Evolutionary conservation across 2,329 filamentous ascomycete genomes (phyloP), one percentile per base, ranked within the genome.

Genomic region (Fusarium irregulare): DNA sequence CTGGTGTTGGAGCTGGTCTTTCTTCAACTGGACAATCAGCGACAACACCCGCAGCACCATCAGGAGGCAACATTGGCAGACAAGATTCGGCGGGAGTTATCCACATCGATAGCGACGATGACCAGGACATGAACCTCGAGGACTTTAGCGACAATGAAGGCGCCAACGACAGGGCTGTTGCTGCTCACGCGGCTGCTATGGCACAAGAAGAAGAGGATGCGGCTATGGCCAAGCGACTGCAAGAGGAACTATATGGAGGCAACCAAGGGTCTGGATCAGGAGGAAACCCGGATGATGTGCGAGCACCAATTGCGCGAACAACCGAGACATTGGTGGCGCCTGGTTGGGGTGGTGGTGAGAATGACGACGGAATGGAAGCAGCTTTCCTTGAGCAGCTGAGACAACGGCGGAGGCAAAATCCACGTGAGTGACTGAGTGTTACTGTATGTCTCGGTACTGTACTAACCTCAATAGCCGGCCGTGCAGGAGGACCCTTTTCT

Each of bases 281-380:
- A 10, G 79, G 50, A 34, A 57, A 78, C 25, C 82, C 82, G 64
- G 90, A 90, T 73, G 91, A 85, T 47, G 91, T 99, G 57, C 87
- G 96, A 76, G 96, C 96, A 49, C 96, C 96, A 11, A 97, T 99
- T 80, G 93, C 91, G 47, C 88, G 93, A 74, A 97, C 92, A 28
- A 97, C 93, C 14, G 96, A 99, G 82, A 97, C 94, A 1, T 86
- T 99, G 55, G 91, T 98, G 12, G 94, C 91, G 3, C 93, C 93
- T 2, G 82, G 80, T 68, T 73, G 71, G 46, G 76, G 75, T 23
- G 88, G 86, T 78, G 84, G 80, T 78, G 83, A 73, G n/a, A 81
- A 81, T 40, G 82, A 85, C 37, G 85, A 84, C 49, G 84, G 72
- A 34, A 64, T 89, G 78, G 84, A 89, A 63, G 85, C 86, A 50